These are phyloP conservation scores for Linum trigynum DNA, from an alignment of 345 rosid species.

Conservation along the genomic window DNA sequence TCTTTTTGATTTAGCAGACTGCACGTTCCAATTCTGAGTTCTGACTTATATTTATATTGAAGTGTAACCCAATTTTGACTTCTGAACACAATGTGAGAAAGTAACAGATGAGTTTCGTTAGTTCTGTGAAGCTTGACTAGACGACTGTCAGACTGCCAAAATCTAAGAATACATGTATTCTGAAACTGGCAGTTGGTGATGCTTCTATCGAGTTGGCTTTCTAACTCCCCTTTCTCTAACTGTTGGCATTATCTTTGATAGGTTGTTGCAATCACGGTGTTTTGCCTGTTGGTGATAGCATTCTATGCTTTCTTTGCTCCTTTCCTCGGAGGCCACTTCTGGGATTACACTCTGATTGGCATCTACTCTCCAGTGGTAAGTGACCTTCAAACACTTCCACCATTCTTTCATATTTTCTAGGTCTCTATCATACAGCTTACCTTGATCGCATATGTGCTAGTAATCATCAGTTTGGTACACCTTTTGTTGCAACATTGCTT, in stretches of 20 bases:
- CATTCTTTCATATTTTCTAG: not conserved
- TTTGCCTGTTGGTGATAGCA: conserved; percentile 81
- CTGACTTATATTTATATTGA: no score
- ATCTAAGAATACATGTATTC: not conserved
- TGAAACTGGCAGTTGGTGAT: not conserved
- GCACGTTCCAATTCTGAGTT: no score
- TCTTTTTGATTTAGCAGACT: no score
- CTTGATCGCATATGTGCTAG: not conserved
- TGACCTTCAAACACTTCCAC: conserved; percentile 6
- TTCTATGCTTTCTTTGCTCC: conserved; percentile 95
- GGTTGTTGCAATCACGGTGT: conserved; percentile 97
- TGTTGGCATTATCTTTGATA: conserved; percentile 18
- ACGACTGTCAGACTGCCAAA: not conserved
- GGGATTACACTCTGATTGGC: conserved; percentile 68
- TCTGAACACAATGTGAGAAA: no score
- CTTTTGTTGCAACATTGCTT: not conserved
- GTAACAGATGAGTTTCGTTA: no score
- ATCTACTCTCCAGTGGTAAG: conserved; percentile 92
- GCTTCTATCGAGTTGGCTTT: no score
- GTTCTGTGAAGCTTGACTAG: no score
- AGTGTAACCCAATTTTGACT: no score
- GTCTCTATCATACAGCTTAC: not conserved
- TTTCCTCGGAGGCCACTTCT: conserved; percentile 78
- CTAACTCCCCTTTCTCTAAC: not conserved
- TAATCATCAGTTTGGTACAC: no score